A percentile compares a stretch with the other conserved stretches of the same genome.
Conservation (phyloP, 164 flowering plant genomes). For the Houttuynia cordata region DNA sequence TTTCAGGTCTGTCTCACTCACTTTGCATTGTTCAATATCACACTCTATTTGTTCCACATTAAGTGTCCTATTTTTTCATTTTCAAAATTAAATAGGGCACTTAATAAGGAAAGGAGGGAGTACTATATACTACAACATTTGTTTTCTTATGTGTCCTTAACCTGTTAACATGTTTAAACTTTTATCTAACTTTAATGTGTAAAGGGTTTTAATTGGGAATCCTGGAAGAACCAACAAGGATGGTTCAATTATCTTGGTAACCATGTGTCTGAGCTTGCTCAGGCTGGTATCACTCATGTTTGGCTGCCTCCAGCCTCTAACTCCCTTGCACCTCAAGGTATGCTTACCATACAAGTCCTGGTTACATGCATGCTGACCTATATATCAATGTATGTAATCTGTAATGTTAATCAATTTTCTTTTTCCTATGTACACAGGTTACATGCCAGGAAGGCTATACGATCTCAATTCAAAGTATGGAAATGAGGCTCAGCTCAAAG, state of each 20-base stretch:
- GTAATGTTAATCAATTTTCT: too few species aligned
- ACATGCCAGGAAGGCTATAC: constrained; percentile 70
- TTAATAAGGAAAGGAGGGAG: too few species aligned
- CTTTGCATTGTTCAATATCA: too few species aligned
- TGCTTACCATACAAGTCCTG: not conserved
- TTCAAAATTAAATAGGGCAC: too few species aligned
- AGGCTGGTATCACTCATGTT: constrained; percentile 63
- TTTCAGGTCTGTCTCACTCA: constrained; percentile 3
- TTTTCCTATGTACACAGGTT: constrained; percentile 28
- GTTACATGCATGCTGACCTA: too few species aligned
- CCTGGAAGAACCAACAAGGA: constrained; percentile 43
- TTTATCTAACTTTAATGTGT: too few species aligned
- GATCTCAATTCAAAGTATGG: constrained; percentile 62
- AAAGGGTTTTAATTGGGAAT: constrained; percentile 79
- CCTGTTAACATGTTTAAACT: not conserved
- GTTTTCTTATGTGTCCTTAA: too few species aligned
- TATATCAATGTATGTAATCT: too few species aligned
- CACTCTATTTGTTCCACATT: too few species aligned
- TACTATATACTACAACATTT: too few species aligned
- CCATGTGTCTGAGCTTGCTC: constrained; percentile 31
- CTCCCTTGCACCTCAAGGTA: constrained; percentile 49
- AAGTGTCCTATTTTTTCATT: too few species aligned
- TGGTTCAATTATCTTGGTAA: constrained; percentile 44
- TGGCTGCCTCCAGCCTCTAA: constrained; percentile 85
- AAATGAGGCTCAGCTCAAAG: constrained; percentile 27